These are phyloP conservation scores for Penstemon davidsonii DNA, from an alignment of 257 asterid genomes.

Conservation along the genomic window DNA sequence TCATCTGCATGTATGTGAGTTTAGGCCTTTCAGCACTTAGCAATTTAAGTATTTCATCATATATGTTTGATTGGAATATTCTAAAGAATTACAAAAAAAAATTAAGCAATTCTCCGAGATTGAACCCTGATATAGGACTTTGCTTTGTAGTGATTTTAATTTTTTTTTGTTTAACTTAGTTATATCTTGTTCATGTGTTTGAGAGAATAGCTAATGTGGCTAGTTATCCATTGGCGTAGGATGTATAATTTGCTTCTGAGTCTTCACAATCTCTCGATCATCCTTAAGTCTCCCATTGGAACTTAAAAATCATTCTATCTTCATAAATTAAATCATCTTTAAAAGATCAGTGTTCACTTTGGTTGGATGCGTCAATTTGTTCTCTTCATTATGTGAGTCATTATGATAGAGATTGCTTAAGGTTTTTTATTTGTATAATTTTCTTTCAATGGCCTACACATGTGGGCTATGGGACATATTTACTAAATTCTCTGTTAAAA, in stretches of 20 bases:
- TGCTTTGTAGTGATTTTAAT: neutral
- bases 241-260: neutral
- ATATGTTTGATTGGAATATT: slow-evolving; percentile 6
- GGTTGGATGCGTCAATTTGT: too few species aligned
- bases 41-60: neutral
- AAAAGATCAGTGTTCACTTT: too few species aligned
- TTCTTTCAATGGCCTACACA: too few species aligned
- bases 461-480: too few species aligned
- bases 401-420: too few species aligned
- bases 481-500: too few species aligned
- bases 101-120: neutral
- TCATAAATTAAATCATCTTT: too few species aligned
- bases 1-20: neutral
- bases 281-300: neutral
- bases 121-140: neutral
- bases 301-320: too few species aligned
- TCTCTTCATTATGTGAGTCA: too few species aligned
- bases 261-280: neutral
- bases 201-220: neutral
- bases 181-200: neutral
- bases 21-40: neutral
- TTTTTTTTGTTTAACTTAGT: neutral
- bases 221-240: neutral
- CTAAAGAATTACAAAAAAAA: neutral
- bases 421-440: too few species aligned